phyloP scores from a whole-genome alignment of 2,329 filamentous ascomycete species.

The Cladophialophora immunda region DNA sequence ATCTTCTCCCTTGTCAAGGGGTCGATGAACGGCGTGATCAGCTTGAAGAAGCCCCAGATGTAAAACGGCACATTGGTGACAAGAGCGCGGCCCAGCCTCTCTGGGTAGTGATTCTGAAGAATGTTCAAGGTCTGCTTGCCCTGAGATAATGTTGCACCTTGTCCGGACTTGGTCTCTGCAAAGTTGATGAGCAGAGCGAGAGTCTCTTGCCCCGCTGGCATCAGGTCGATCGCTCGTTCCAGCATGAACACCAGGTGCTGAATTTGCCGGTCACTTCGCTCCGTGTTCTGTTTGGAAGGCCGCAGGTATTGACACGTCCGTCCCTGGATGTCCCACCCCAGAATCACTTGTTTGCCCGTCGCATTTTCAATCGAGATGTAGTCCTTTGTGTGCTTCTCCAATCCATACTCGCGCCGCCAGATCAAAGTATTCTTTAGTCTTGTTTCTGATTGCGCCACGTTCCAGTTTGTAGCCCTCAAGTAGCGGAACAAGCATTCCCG shows the following conservation, averaged over 20 bases:
- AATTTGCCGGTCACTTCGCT: conserved; percentile 83
- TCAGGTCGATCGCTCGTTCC: conserved; percentile 85
- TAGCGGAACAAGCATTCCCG: conserved; percentile 92
- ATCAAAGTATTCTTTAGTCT: conserved; percentile 81
- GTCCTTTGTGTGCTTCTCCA: conserved; percentile 76
- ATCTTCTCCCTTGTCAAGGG: conserved; percentile 92
- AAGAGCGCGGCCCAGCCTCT: conserved; percentile 85
- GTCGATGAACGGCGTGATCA: conserved; percentile 96
- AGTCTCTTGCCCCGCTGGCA: conserved; percentile 86
- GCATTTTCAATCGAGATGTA: conserved; percentile 94
- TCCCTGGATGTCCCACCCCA: conserved; percentile 85
- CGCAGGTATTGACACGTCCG: conserved; percentile 92
- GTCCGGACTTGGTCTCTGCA: conserved; percentile 76
- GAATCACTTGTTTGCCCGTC: conserved; percentile 91
- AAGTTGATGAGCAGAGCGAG: conserved; percentile 91
- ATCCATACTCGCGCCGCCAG: conserved; percentile 91
- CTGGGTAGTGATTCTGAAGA: conserved; percentile 94
- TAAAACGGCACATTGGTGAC: conserved; percentile 94
- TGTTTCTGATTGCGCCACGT: conserved; percentile 75
- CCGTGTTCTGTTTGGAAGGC: conserved; percentile 91
- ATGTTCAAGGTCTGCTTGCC: conserved; percentile 88
- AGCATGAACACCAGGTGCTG: conserved; percentile 97
- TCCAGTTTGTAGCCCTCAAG: conserved; percentile 92
- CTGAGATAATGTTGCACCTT: conserved; percentile 78
- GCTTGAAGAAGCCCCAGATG: conserved; percentile 92